Evolutionary conservation across 495 filamentous ascomycete species (phyloP), one percentile per base, ranked within the genome.

Genomic region (Penicillium argentinense): DNA sequence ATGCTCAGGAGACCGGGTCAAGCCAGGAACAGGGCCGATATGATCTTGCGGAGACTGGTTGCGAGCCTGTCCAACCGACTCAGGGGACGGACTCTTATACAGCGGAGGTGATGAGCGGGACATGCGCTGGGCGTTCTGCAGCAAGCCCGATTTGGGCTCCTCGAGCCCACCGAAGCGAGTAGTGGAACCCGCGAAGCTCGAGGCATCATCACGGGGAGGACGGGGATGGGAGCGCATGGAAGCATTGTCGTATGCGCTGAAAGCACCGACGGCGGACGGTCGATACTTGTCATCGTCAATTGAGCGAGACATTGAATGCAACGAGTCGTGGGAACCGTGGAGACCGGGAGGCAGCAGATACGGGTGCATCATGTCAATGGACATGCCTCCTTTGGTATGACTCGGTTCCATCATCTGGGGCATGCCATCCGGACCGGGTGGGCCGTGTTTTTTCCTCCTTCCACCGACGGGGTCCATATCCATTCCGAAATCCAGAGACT

Each of bases 401-500:
- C 76, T 79, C 17, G 63, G 37, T 33, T 57, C 50, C 45, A 56
- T 49, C 57, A 58, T 60, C 9, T 52, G 57, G 12, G 54, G 53
- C 48, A 55, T 51, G 28, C 53, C 53, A 25, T 41, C 33, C 64
- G 47, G 36, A 5, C 12, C 39, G 16, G 33, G 33, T 29, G 56
- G 70, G 18, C 43, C 50, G 73, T 74, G 42, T 73, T 72, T 76
- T 44, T 77, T 73, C 30, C 45, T 58, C 8, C 57, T 51, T 49
- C 64, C 51, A 19, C 53, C 53, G 11, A 50, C 43, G 16, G 60
- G 49, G 13, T 73, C 75, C 9, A 80, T 45, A 38, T 73, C 88
- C 64, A 96, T 67, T 22, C 93, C 93, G 63, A 97, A 98, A 64
- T 98, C 93, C 60, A 97, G 79, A 2, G 89, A 96, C 59, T 86